phyloP scores from a whole-genome alignment of 495 filamentous ascomycete genomes.

The Alectoria sarmentosa region DNA sequence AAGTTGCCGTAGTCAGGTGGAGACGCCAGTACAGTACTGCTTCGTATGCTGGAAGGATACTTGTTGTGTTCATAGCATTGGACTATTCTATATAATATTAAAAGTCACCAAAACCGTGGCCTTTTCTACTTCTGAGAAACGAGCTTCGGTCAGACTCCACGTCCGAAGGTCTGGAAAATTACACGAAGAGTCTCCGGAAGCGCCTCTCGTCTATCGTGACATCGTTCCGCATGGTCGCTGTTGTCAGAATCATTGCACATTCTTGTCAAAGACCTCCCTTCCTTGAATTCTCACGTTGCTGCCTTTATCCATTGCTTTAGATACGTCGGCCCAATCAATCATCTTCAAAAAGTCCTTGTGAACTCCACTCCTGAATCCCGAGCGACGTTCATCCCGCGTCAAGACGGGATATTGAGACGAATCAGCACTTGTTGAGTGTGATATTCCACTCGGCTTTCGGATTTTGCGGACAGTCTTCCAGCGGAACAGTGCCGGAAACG shows the following conservation, averaged over 20 bases:
- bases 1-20: background rate
- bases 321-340: background rate
- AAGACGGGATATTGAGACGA: constrained; percentile 3
- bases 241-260: background rate
- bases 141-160: background rate
- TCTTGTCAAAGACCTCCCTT: background rate
- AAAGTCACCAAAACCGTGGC: no score
- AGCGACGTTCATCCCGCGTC: background rate
- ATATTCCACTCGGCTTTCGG: background rate
- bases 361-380: background rate
- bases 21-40: background rate
- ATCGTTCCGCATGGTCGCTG: background rate
- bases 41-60: background rate
- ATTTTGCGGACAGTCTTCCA: background rate
- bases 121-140: background rate
- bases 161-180: background rate
- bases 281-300: background rate
- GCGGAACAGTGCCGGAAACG: constrained; percentile 4
- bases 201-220: background rate
- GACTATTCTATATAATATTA: no score
- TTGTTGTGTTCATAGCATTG: no score
- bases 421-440: background rate
- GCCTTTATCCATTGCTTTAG: background rate
- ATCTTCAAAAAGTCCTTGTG: constrained; percentile 7
- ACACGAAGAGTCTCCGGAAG: background rate